Conservation (phyloP, 1,284 basidiomycete species). For the Moesziomyces sp. region DNA sequence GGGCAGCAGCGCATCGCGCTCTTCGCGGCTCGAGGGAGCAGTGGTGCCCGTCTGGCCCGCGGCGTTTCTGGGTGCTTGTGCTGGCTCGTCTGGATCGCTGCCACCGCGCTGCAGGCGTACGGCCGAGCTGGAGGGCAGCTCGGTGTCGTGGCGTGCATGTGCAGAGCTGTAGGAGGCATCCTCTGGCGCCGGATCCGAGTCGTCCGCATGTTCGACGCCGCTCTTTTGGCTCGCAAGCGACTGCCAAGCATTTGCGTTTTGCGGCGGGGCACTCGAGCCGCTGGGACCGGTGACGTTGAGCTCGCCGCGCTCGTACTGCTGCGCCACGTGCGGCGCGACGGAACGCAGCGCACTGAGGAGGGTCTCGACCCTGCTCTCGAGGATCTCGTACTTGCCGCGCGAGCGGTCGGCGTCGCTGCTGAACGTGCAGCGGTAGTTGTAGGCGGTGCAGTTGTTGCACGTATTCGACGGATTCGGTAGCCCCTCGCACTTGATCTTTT, state of each 20-base stretch:
- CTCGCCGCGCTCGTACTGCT: slow-evolving; percentile 53
- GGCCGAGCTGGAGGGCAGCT: slow-evolving; percentile 22
- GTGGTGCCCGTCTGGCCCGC: background rate
- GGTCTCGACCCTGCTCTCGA: slow-evolving; percentile 61
- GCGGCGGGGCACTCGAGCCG: slow-evolving; percentile 41
- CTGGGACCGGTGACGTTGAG: slow-evolving; percentile 46
- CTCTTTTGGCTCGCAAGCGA: slow-evolving; percentile 17
- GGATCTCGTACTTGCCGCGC: slow-evolving; percentile 62
- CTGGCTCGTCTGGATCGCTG: slow-evolving; percentile 17
- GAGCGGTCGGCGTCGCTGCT: slow-evolving; percentile 51
- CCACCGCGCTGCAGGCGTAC: slow-evolving; percentile 10
- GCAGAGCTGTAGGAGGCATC: background rate
- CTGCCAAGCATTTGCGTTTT: slow-evolving; percentile 44
- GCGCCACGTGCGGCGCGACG: slow-evolving; percentile 57
- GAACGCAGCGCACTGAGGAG: slow-evolving; percentile 52
- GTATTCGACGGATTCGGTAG: slow-evolving; percentile 54
- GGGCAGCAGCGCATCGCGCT: slow-evolving; percentile 45
- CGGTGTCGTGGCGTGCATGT: slow-evolving; percentile 11
- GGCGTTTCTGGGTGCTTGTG: background rate
- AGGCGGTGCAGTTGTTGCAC: slow-evolving; percentile 56
- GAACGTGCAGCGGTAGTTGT: slow-evolving; percentile 58
- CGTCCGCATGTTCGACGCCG: slow-evolving; percentile 4
- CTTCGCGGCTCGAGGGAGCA: slow-evolving; percentile 20
- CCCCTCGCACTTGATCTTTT: slow-evolving; percentile 61
- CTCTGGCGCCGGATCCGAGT: background rate